A percentile compares a stretch with the other conserved stretches of the same genome.
Conservation (phyloP, 352 stramenopile genomes). For the Phytophthora tubulina region DNA sequence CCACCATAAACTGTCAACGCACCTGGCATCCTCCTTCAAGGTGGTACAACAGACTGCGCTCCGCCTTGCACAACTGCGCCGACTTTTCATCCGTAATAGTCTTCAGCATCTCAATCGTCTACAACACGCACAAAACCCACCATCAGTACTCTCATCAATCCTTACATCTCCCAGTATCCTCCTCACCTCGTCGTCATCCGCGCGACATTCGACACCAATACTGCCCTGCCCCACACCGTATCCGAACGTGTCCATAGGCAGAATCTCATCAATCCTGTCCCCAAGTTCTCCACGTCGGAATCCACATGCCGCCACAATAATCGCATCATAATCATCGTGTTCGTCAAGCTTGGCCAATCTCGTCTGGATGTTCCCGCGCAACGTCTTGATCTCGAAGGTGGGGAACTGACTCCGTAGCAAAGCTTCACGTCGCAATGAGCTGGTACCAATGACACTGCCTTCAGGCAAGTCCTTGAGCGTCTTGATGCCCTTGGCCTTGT, state of each 20-base stretch:
- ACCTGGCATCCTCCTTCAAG: constrained; percentile 90
- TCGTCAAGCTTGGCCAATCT: constrained; percentile 87
- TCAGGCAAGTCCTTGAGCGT: constrained; percentile 68
- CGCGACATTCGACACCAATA: constrained; percentile 87
- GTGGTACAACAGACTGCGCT: constrained; percentile 84
- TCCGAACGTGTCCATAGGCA: constrained; percentile 75
- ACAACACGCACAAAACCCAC: not conserved
- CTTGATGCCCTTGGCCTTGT: constrained; percentile 73
- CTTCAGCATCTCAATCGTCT: constrained; percentile 82
- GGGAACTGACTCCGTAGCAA: constrained; percentile 76
- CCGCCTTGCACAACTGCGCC: constrained; percentile 80
- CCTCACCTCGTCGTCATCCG: constrained; percentile 64
- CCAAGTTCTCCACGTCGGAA: constrained; percentile 80
- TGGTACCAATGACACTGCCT: constrained; percentile 84
- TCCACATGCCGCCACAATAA: constrained; percentile 87
- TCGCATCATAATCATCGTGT: constrained; percentile 86
- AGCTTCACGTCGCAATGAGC: constrained; percentile 84
- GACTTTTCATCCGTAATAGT: constrained; percentile 83
- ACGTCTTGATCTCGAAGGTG: constrained; percentile 82
- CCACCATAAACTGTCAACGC: not conserved
- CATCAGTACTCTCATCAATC: constrained; percentile 2
- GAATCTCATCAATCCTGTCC: constrained; percentile 80
- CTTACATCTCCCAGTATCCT: not conserved
- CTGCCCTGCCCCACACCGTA: constrained; percentile 89
- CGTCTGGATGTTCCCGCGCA: constrained; percentile 92